These are phyloP conservation scores for Penicillium sp. DNA, from an alignment of 2,329 filamentous ascomycete genomes.

Conservation along the genomic window DNA sequence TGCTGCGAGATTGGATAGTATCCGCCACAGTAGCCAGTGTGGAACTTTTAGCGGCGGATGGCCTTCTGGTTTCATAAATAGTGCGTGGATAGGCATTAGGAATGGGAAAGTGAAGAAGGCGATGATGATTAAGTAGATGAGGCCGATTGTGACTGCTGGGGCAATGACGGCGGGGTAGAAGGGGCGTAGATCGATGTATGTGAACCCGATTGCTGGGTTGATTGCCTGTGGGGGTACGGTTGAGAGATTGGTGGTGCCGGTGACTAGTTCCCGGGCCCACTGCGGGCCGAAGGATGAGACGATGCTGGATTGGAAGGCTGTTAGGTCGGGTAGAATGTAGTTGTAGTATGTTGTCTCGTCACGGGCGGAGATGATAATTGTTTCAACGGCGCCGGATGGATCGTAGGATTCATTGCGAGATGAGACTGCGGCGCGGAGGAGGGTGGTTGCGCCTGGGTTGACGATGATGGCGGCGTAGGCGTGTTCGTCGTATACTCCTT, in stretches of 20 bases:
- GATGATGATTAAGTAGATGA: slow-evolving; percentile 65
- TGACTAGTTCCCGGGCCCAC: slow-evolving; percentile 36
- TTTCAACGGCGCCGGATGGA: slow-evolving; percentile 55
- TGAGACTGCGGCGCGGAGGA: slow-evolving; percentile 53
- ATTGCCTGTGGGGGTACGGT: slow-evolving; percentile 49
- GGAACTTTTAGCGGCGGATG: slow-evolving; percentile 56
- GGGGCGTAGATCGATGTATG: slow-evolving; percentile 55
- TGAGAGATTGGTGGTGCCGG: slow-evolving; percentile 42
- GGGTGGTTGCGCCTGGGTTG: slow-evolving; percentile 57
- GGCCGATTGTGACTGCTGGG: slow-evolving; percentile 57
- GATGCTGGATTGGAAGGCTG: slow-evolving; percentile 45
- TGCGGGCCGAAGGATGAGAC: slow-evolving; percentile 46
- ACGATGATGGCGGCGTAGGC: slow-evolving; percentile 60
- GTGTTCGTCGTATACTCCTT: slow-evolving; percentile 56
- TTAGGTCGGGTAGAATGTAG: slow-evolving; percentile 53
- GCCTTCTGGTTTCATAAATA: slow-evolving; percentile 49
- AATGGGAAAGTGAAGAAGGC: slow-evolving; percentile 64
- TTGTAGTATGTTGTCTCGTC: slow-evolving; percentile 53
- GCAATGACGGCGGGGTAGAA: slow-evolving; percentile 54
- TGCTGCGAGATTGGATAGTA: slow-evolving; percentile 51
- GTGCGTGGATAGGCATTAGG: slow-evolving; percentile 59
- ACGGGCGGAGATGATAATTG: slow-evolving; percentile 53
- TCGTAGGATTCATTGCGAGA: slow-evolving; percentile 57
- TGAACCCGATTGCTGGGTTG: slow-evolving; percentile 55
- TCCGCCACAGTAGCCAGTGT: slow-evolving; percentile 58